Percentiles rank a stretch among this genome's conserved stretches.
Evolutionary conservation across 495 filamentous ascomycete genomes (phyloP).

Genomic region (Penicillium coprophilum): DNA sequence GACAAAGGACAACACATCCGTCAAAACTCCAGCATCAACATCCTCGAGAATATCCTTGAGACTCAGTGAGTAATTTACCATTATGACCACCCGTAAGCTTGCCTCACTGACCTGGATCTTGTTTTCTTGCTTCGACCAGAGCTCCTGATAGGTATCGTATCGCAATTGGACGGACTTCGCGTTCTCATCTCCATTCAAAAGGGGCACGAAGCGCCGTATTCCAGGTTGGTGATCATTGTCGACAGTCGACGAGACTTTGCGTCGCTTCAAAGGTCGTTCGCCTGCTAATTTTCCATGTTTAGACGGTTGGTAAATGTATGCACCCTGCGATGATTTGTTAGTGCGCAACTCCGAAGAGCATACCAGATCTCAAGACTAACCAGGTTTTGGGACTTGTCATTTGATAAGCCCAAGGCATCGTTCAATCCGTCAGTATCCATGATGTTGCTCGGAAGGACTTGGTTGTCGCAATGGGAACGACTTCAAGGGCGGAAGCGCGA

Average conservation of each 20-base stretch:
- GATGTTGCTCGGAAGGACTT: slow-evolving; percentile 19
- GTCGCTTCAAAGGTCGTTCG: slow-evolving; percentile 62
- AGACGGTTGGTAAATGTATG: slow-evolving; percentile 67
- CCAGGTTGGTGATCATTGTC: slow-evolving; percentile 20
- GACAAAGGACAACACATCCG: slow-evolving; percentile 68
- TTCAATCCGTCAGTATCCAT: slow-evolving; percentile 33
- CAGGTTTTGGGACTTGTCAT: slow-evolving; percentile 47
- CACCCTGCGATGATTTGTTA: slow-evolving; percentile 48
- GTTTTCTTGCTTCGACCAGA: slow-evolving; percentile 67
- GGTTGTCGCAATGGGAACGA: slow-evolving; percentile 22
- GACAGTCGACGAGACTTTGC: slow-evolving; percentile 47
- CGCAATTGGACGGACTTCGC: slow-evolving; percentile 52
- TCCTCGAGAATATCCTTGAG: slow-evolving; percentile 39
- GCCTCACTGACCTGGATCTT: slow-evolving; percentile 61
- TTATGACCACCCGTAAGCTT: background rate
- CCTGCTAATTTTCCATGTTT: slow-evolving; percentile 33
- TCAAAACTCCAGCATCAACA: slow-evolving; percentile 57
- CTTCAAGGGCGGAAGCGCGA: slow-evolving; percentile 24
- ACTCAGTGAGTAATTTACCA: slow-evolving; percentile 17
- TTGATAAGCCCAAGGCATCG: slow-evolving; percentile 29
- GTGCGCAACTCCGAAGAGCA: background rate
- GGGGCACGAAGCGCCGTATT: slow-evolving; percentile 51
- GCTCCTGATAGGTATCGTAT: slow-evolving; percentile 58
- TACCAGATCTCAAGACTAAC: slow-evolving; percentile 31
- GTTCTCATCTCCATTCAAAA: slow-evolving; percentile 63